Evolutionary conservation across 1,139 yeast genomes (phyloP), one percentile per base, ranked within the genome.

Genomic region (Hemisphaericaspora lyxosophila): DNA sequence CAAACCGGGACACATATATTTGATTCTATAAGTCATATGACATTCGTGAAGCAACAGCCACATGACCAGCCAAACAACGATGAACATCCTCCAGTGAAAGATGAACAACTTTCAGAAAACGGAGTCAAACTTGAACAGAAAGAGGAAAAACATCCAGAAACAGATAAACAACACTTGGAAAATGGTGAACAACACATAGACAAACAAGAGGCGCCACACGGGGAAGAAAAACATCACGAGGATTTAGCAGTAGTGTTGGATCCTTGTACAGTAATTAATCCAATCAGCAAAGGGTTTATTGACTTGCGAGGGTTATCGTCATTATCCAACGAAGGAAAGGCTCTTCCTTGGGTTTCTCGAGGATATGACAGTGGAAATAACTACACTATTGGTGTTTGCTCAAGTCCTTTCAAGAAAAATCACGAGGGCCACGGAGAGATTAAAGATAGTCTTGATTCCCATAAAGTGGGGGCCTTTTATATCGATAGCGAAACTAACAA

Each of bases 371-470:
- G 77, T 49, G 82, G 83, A 14, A 71, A 70, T 38, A 89, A 89
- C 59, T 89, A 82, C 61, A 85, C 96, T 1, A 50, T 89, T 30
- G 92, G 94, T 7, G 70, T 89, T 4, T 89, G 97, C 53, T 78
- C 89, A 6, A 68, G 81, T 7, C 85, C 87, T 1, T 62, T 80
- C 54, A 70, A 70, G 42, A 59, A 60, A 35, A 40, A 54, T 12
- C 59, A 59, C 9, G 69, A 68, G 33, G 49, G 46, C 13, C 35
- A 41, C 6, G 15, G 17, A 5, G 67, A 62, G 36, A 60, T 73
- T 22, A 50, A 60, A 24, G 75, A 69, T 40, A 62, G 68, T 24
- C 49, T 64, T 18, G 78, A 82, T 49, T 63, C 71, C 4, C 64
- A 80, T 9, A 60, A 61, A 31, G 78, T 83, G 25, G 92, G 94